Base-by-base conservation (phyloP, 106 monocot species). In the Gastrodia elata region DNA sequence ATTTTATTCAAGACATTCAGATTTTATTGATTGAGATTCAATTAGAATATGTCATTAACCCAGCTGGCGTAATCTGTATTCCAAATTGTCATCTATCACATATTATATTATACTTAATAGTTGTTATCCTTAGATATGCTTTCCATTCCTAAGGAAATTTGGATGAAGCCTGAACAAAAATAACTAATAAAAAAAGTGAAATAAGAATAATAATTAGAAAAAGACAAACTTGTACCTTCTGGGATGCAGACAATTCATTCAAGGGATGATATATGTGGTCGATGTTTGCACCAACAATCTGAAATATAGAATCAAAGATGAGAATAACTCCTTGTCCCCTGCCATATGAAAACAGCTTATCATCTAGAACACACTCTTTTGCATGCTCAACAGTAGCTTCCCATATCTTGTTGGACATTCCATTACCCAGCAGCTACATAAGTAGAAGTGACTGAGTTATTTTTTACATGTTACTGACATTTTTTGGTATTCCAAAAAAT, bases 351-450 rank as follows among this genome's bases (percentile, higher is more conserved):
- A 83, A 94, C 35, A 75, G 6, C 81, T 82, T 84, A 13, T 83
- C 73, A 27, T 73, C 80, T 38, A 79, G 20, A 64, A 49, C 39
- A 71, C 95, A 92, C 64, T 89, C 84, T 68, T 35, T 77, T 24
- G 89, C 95, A 85, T 95, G 95, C 64, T 87, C 82, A 43, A 87
- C 25, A 48, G 82, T 87, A 33, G 87, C 81, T 65, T 95, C 91
- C 95, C 95, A 95, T 61, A 80, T 89, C 71, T 84, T 95, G 72
- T 89, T 89, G 25, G 95, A 89, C 89, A 92, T 95, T 70, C 91
- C 94, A 42, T 11, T 77, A 4, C 94, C 89, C 64, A 91, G 86
- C 41, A 94, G 71, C 94, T 61, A 61, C 68, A 81, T 28, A 35
- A 30, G 32, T 61, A 42, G 58, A 39, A 41, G 38, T 36, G 33